These are phyloP conservation scores for Inosperma sp. DNA, from an alignment of 768 basidiomycete species.

Conservation along the genomic window DNA sequence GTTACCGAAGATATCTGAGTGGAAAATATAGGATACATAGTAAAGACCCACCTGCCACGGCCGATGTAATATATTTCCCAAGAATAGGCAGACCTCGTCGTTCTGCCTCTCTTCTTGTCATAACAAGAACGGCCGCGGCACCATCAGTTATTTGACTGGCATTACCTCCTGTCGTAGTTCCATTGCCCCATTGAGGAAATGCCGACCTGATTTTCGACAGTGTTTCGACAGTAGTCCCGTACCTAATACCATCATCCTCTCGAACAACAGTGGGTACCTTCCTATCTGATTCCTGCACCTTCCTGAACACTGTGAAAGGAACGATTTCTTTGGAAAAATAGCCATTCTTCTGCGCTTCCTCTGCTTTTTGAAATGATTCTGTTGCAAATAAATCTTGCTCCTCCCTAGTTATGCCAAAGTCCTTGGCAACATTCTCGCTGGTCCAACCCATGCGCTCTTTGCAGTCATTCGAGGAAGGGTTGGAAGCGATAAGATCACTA, in stretches of 20 bases:
- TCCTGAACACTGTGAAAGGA: conserved; percentile 63
- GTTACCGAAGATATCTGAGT: background rate
- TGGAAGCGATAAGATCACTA: conserved; percentile 56
- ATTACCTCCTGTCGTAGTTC: conserved; percentile 77
- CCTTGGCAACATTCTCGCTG: conserved; percentile 76
- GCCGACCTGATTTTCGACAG: conserved; percentile 65
- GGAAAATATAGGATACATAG: background rate
- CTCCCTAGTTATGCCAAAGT: conserved; percentile 66
- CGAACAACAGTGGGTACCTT: conserved; percentile 50
- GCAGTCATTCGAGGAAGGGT: conserved; percentile 57
- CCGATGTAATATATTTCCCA: conserved; percentile 75
- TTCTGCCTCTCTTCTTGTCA: conserved; percentile 77
- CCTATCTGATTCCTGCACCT: conserved; percentile 51
- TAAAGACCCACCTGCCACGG: conserved; percentile 49
- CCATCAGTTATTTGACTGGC: conserved; percentile 85
- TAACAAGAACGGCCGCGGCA: conserved; percentile 74
- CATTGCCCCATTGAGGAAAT: conserved; percentile 78
- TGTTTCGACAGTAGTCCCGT: conserved; percentile 63
- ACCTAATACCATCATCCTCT: conserved; percentile 75
- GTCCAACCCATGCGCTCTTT: conserved; percentile 85
- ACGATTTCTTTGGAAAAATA: conserved; percentile 68
- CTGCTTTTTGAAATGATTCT: conserved; percentile 72
- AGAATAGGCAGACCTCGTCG: conserved; percentile 66
- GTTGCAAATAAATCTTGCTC: conserved; percentile 76
- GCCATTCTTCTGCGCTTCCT: conserved; percentile 64